phyloP scores from a whole-genome alignment of 768 basidiomycete species.

The Boletus rubroflammeus region DNA sequence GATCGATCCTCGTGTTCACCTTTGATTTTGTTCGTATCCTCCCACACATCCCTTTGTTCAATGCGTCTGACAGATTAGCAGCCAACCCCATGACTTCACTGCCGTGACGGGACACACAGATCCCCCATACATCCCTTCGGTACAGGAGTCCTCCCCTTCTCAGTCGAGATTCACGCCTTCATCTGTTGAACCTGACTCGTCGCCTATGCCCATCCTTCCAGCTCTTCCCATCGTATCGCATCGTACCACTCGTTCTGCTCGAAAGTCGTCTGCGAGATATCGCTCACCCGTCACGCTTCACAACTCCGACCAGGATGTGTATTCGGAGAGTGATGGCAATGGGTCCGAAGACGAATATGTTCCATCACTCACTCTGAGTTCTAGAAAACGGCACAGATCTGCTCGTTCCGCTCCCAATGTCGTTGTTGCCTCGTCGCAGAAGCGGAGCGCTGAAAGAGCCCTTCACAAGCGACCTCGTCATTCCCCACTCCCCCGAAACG shows the following conservation, averaged over 20 bases:
- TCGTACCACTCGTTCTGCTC: conserved; percentile 14
- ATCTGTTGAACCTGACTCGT: neutral
- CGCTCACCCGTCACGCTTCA: neutral
- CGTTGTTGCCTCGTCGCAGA: conserved; percentile 2
- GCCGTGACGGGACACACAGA: conserved; percentile 2
- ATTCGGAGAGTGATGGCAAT: conserved; percentile 38
- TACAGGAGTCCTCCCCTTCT: conserved; percentile 2
- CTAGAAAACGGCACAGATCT: conserved; percentile 34
- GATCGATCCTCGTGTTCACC: conserved; percentile 10
- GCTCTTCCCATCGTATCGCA: neutral
- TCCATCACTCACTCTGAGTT: conserved; percentile 34
- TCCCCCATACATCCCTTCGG: conserved; percentile 12
- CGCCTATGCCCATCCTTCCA: neutral
- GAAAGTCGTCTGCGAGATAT: conserved; percentile 4
- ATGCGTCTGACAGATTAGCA: conserved; percentile 16
- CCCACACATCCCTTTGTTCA: neutral
- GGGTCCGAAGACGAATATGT: conserved; percentile 44
- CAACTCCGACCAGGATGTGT: conserved; percentile 28
- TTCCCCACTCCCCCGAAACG: conserved; percentile 44
- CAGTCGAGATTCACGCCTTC: conserved; percentile 1
- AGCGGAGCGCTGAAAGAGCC: conserved; percentile 1
- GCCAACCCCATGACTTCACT: conserved; percentile 14
- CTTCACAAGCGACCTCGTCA: conserved; percentile 29
- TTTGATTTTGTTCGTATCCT: conserved; percentile 24
- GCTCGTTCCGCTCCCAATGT: neutral